Evolutionary conservation across 208 protist genomes (phyloP).

Genomic region (Naegleria fowleri): DNA sequence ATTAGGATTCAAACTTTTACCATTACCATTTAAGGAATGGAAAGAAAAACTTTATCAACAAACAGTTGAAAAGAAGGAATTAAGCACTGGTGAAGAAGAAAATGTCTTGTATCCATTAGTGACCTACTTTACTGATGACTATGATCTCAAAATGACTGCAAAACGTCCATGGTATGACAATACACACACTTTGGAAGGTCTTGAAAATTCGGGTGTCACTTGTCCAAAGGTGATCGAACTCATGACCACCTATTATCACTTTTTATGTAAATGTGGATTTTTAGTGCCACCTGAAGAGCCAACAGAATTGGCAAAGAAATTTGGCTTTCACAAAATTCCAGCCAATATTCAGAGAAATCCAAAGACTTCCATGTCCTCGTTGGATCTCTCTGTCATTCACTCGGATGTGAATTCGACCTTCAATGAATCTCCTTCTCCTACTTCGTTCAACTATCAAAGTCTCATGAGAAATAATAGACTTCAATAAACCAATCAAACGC

Average conservation of each 20-base stretch:
- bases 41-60: not conserved
- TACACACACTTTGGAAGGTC: conserved; percentile 4
- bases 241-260: not conserved
- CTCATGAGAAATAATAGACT: conserved; percentile 20
- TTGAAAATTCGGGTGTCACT: not conserved
- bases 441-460: not conserved
- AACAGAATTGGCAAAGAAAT: not conserved
- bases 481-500: not conserved
- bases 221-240: not conserved
- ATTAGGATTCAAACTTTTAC: not conserved
- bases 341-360: not conserved
- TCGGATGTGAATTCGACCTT: not conserved
- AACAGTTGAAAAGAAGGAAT: not conserved
- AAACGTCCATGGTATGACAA: conserved; percentile 24
- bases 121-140: conserved; percentile 20
- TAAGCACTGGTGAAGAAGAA: not conserved
- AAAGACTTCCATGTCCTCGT: not conserved
- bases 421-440: not conserved
- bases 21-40: conserved; percentile 6
- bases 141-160: not conserved
- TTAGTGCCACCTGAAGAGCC: not conserved
- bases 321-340: not conserved
- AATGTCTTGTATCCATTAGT: conserved; percentile 17
- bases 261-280: conserved; percentile 10
- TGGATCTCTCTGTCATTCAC: not conserved